Percentiles rank a stretch among this genome's conserved stretches.
Conservation (phyloP, 345 rosid species). For the Gossypioides kirkii region DNA sequence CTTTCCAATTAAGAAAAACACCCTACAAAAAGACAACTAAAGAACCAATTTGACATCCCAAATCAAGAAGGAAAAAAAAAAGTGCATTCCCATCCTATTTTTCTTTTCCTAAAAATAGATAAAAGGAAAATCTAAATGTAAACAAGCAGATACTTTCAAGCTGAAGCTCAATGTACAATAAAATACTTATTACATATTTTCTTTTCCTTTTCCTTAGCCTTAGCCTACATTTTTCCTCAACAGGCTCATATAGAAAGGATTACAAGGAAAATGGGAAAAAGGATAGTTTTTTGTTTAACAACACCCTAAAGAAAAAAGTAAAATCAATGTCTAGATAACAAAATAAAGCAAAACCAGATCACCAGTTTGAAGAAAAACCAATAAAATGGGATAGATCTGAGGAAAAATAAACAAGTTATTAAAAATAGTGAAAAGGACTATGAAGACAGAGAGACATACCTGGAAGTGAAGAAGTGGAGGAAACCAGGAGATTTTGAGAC, state of each 20-base stretch:
- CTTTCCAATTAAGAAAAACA: slow-evolving; percentile 4
- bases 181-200: neutral
- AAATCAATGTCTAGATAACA: neutral
- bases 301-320: neutral
- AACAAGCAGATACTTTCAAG: neutral
- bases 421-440: slow-evolving; percentile 27
- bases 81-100: neutral
- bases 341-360: neutral
- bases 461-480: neutral
- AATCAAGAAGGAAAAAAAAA: neutral
- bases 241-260: neutral
- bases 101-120: neutral
- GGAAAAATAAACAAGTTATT: neutral
- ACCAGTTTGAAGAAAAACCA: neutral
- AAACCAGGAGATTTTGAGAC: neutral
- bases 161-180: neutral
- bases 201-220: neutral
- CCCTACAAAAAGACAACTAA: neutral
- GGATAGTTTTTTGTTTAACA: neutral
- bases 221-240: neutral
- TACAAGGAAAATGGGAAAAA: neutral
- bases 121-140: neutral
- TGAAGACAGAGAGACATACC: slow-evolving; percentile 2
- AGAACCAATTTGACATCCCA: neutral
- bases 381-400: slow-evolving; percentile 1